Conservation (phyloP, 176 grass and related monocot species). For the bread wheat (Triticum aestivum) region DNA sequence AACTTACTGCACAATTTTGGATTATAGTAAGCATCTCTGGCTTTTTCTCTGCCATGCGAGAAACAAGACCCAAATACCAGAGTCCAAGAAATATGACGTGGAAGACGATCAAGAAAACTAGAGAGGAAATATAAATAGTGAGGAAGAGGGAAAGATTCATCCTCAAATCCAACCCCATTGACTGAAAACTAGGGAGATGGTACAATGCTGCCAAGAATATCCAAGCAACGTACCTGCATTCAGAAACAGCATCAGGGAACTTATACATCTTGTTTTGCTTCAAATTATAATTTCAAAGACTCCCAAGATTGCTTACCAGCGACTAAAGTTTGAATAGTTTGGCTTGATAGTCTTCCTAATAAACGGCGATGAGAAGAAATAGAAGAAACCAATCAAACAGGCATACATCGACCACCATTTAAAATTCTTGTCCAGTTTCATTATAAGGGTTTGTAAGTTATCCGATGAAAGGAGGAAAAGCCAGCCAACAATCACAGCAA, state of each 20-base stretch:
- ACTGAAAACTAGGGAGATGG: slow-evolving; percentile 99
- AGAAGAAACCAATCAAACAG: slow-evolving; percentile 96
- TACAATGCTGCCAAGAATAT: slow-evolving; percentile 97
- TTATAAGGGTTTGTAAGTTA: slow-evolving; percentile 84
- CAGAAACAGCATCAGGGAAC: slow-evolving; percentile 22
- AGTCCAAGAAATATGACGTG: slow-evolving; percentile 95
- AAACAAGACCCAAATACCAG: slow-evolving; percentile 95
- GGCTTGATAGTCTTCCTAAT: slow-evolving; percentile 95
- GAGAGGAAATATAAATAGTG: slow-evolving; percentile 80
- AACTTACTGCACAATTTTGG: slow-evolving; percentile 93
- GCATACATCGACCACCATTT: slow-evolving; percentile 99
- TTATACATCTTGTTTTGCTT: slow-evolving; percentile 8
- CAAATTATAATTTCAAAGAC: background rate
- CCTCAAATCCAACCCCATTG: slow-evolving; percentile 95
- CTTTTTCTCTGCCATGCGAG: slow-evolving; percentile 76
- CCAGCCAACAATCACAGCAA: slow-evolving; percentile 72
- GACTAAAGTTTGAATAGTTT: slow-evolving; percentile 95
- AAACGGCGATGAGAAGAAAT: slow-evolving; percentile 98
- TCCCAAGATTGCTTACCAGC: slow-evolving; percentile 59
- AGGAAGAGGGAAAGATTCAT: slow-evolving; percentile 98
- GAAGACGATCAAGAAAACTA: slow-evolving; percentile 86
- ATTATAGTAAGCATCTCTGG: slow-evolving; percentile 90
- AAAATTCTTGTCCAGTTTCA: slow-evolving; percentile 97
- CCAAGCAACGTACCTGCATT: slow-evolving; percentile 94
- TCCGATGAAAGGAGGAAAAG: slow-evolving; percentile 92